Conservation (phyloP, 306 rosid species). For the Fagus sylvatica region DNA sequence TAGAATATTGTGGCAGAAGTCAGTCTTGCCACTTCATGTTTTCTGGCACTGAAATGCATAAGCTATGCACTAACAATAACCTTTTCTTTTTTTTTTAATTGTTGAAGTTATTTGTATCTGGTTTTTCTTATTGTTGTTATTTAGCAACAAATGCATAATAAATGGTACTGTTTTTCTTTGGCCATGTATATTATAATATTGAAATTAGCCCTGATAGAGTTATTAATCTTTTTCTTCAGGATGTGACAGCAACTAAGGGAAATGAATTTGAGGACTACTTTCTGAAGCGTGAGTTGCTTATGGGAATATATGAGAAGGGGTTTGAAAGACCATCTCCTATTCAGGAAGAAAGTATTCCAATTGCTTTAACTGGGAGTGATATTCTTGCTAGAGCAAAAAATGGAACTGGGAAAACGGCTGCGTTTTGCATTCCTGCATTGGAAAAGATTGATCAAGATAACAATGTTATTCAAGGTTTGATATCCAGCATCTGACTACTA, state of each 20-base stretch:
- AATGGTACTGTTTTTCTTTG: not conserved
- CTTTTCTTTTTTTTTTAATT: not conserved
- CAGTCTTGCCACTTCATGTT: not conserved
- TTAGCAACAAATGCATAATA: not conserved
- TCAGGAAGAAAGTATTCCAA: slow-evolving; percentile 98
- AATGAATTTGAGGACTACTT: slow-evolving; percentile 99
- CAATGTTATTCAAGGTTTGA: slow-evolving; percentile 82
- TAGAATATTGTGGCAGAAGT: not conserved
- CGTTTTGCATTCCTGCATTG: slow-evolving; percentile 95
- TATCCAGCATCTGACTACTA: not conserved
- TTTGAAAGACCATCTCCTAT: slow-evolving; percentile 99
- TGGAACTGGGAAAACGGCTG: slow-evolving; percentile 99
- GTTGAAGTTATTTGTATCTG: not conserved
- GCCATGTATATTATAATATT: slow-evolving; percentile 8
- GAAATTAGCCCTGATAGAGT: slow-evolving; percentile 17
- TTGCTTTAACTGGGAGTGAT: slow-evolving; percentile 98
- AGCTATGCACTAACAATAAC: not conserved
- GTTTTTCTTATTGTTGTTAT: not conserved
- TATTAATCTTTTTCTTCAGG: slow-evolving; percentile 47
- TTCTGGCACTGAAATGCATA: not conserved
- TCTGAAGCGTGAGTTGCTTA: slow-evolving; percentile 94
- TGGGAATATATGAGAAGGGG: slow-evolving; percentile 99
- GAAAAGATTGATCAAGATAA: slow-evolving; percentile 97
- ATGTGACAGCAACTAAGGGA: slow-evolving; percentile 98
- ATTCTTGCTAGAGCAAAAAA: slow-evolving; percentile 99